Base-by-base conservation (phyloP, 2,329 filamentous ascomycete genomes). In the Lecanosticta acicola region DNA sequence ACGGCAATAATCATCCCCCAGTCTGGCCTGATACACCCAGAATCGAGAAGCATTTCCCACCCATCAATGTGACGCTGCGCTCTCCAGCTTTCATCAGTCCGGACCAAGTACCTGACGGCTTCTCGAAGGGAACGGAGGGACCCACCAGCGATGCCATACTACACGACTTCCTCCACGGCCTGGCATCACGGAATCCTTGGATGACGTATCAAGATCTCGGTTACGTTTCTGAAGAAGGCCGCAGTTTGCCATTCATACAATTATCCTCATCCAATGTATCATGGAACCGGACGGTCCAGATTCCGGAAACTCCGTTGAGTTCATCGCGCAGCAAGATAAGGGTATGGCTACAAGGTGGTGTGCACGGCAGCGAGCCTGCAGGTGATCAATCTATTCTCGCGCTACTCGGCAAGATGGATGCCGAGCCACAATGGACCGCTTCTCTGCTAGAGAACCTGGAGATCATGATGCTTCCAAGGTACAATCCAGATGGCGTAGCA, bases 361-460 rank as follows among this genome's bases (percentile, higher is more conserved):
- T 66, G 1, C 66, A 68, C 32, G 66, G 66, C 3, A 66, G 68
- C 40, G 66, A 68, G 45, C 65, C 66, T 4, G 66, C 62, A 7
- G 66, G 64, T 7, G 65, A 68, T 39, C 61, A 67, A 45, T 61
- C 64, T 0, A 54, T 61, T 9, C 54, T 66, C 8, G 65, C 66
- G 0, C 49, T 68, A 1, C 57, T 68, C 0, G 66, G 65, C 5
- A 63, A 62, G 17, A 58, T 68, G 51, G 57, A 63, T 45, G 55
- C 56, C 8, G 59, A 68, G 39, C 58, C 58, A 19, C 48, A 54
- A 2, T 67, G 61, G 63, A 58, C 65, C 3, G 46, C 56, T 4
- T 51, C 48, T 2, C 57, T 68, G 14, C 57, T 68, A 2, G 53
- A 60, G 4, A 57, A 57, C 14, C 51, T 65, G 43, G 65, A 68